phyloP scores from a whole-genome alignment of 176 grass and related monocot genomes.

The Chloris gayana region DNA sequence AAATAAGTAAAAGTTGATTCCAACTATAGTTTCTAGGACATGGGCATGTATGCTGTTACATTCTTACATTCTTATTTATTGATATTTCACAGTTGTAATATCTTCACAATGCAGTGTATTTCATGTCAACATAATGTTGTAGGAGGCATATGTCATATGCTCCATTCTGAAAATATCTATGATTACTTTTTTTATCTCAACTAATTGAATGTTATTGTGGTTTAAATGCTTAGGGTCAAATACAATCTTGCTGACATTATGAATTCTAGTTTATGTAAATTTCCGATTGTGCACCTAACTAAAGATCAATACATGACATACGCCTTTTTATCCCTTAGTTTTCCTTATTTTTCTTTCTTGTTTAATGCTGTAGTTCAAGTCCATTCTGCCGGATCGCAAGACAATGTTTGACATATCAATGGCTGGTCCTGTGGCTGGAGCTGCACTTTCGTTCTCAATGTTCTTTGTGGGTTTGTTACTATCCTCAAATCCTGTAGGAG shows the following conservation, averaged over 20 bases:
- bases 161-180: neutral
- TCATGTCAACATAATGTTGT: neutral
- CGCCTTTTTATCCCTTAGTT: constrained; percentile 20
- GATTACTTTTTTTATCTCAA: neutral
- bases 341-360: constrained; percentile 39
- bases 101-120: constrained; percentile 16
- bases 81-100: constrained; percentile 8
- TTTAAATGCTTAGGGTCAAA: neutral
- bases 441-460: constrained; percentile 95
- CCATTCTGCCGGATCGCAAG: constrained; percentile 86
- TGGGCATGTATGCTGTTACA: constrained; percentile 4
- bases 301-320: neutral
- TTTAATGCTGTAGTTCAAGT: constrained; percentile 92
- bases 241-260: neutral
- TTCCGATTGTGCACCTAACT: constrained; percentile 15
- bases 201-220: neutral
- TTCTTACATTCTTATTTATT: constrained; percentile 24
- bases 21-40: neutral
- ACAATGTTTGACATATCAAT: constrained; percentile 91
- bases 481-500: constrained; percentile 70
- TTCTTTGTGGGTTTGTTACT: constrained; percentile 93
- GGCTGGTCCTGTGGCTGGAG: constrained; percentile 90
- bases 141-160: neutral
- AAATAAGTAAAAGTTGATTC: constrained; percentile 26
- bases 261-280: neutral